Evolutionary conservation across 1,284 basidiomycete genomes (phyloP).

Genomic region (Leucoagaricus sp.): DNA sequence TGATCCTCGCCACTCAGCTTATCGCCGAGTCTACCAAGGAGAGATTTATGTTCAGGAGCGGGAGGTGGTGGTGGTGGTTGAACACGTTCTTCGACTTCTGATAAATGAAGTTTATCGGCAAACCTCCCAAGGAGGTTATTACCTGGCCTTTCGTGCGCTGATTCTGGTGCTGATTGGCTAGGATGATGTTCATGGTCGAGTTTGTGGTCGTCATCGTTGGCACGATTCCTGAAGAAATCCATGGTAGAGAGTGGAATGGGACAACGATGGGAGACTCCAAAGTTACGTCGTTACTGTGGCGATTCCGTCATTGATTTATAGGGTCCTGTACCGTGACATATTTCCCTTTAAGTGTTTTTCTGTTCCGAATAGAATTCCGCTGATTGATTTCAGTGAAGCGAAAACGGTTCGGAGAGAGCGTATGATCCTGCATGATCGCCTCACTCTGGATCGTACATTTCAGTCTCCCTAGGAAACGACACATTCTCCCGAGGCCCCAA

Average conservation of each 20-base stretch:
- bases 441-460: too few species aligned
- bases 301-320: background rate
- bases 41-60: slow-evolving; percentile 6
- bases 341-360: too few species aligned
- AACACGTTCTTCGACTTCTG: background rate
- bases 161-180: slow-evolving; percentile 1
- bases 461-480: too few species aligned
- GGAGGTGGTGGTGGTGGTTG: background rate
- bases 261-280: background rate
- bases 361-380: too few species aligned
- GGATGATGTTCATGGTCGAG: background rate
- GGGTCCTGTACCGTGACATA: background rate
- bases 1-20: slow-evolving; percentile 16
- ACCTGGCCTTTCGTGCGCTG: background rate
- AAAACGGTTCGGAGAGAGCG: too few species aligned
- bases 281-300: too few species aligned
- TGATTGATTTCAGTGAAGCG: too few species aligned
- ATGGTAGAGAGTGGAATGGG: background rate
- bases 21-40: slow-evolving; percentile 2
- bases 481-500: too few species aligned
- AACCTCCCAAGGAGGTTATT: background rate
- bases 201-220: slow-evolving; percentile 11
- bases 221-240: slow-evolving; percentile 18
- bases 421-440: too few species aligned
- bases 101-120: background rate